Evolutionary conservation across 495 filamentous ascomycete species (phyloP).

Genomic region (Tuber calosporum): DNA sequence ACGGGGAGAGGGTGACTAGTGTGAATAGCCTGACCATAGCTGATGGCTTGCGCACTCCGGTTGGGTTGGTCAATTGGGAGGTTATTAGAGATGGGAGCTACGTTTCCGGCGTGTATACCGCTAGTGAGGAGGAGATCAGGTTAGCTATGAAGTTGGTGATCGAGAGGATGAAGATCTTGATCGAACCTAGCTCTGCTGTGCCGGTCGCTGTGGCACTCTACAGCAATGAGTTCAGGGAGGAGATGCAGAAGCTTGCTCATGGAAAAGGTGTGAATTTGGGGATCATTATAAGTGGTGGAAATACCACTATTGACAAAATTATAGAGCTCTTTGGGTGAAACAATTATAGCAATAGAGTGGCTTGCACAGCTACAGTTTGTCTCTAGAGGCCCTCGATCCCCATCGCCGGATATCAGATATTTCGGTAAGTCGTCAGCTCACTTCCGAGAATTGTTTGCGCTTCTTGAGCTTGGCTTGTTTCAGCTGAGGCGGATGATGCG

Average conservation of each 20-base stretch:
- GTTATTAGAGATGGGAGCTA: slow-evolving; percentile 68
- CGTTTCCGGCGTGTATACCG: slow-evolving; percentile 66
- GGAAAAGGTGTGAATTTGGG: slow-evolving; percentile 58
- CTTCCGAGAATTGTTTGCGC: neutral
- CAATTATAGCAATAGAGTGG: neutral
- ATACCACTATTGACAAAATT: slow-evolving; percentile 76
- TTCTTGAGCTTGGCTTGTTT: neutral
- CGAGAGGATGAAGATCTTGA: slow-evolving; percentile 84
- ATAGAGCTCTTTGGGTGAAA: slow-evolving; percentile 52
- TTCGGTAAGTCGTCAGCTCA: neutral
- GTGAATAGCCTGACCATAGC: slow-evolving; percentile 79
- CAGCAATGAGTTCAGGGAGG: slow-evolving; percentile 73
- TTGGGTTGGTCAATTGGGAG: slow-evolving; percentile 70
- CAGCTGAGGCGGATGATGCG: neutral
- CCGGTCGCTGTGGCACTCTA: slow-evolving; percentile 74
- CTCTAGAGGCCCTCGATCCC: neutral
- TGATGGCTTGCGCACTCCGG: slow-evolving; percentile 79
- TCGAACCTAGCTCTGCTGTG: slow-evolving; percentile 86
- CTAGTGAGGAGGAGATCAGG: slow-evolving; percentile 76
- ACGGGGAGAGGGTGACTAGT: slow-evolving; percentile 53
- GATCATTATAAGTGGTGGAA: slow-evolving; percentile 81
- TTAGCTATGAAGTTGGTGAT: slow-evolving; percentile 67
- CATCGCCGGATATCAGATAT: neutral
- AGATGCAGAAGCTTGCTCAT: slow-evolving; percentile 32
- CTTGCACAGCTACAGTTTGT: neutral